Evolutionary conservation across 768 basidiomycete genomes (phyloP), one percentile per base, ranked within the genome.

Genomic region (Mycena filopes): DNA sequence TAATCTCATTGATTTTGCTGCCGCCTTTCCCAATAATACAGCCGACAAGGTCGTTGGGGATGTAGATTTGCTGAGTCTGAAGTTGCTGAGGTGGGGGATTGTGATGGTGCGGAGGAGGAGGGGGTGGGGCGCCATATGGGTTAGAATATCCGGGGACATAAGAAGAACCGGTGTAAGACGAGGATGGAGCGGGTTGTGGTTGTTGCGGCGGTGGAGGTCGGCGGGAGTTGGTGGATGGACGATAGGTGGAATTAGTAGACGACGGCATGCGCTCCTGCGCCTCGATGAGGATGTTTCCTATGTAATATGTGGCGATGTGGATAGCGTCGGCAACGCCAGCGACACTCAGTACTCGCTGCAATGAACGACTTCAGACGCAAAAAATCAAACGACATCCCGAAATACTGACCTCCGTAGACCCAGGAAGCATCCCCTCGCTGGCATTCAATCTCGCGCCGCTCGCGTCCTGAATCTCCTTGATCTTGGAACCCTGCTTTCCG

Each of bases 401-500:
- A 38, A 40, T 71, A 65, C 83, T 72, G 74, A 97, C 96, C 91
- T 99, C 98, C 23, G 97, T 99, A n/a, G 95, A 98, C 18, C 98
- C 98, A 2, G 98, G 97, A 31, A 99, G 86, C 96, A 99, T 98
- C 55, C 95, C 93, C 79, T 99, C 98, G 73, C 93, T 95, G 23
- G 98, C 98, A 74, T 99, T 99, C 70, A 99, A 81, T 66, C 96
- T 83, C 18, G 98, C 98, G 38, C 98, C 98, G 68, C 93, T 95
- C 28, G 98, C 98, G 73, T 99, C 98, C 76, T 99, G 98, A 69
- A 99, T 99, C 80, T 99, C 98, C 82, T 98, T 98, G 77, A 99
- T 99, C 79, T 99, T 99, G 40, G 91, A 91, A 33, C 98, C 98
- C 67, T 92, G 93, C 78, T 98, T 99, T 60, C 98, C 98, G 73